Evolutionary conservation across 2,329 filamentous ascomycete genomes (phyloP), one percentile per base, ranked within the genome.

Genomic region (Leptosphaerulina australis): DNA sequence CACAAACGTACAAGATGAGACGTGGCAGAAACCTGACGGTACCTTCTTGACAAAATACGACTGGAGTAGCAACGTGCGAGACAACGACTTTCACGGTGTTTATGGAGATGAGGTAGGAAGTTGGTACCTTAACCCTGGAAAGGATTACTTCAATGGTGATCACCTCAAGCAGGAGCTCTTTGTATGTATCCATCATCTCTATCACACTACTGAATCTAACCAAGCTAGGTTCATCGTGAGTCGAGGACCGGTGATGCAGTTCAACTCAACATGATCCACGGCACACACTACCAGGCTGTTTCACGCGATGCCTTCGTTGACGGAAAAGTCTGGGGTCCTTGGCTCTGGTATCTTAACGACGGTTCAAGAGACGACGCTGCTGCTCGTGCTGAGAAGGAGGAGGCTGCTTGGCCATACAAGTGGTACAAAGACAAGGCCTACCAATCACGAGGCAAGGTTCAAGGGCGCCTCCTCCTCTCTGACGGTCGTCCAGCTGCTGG

Each of bases 241-340:
- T 78, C 74, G 3, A 56, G 68, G 5, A 80, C 78, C 0, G 79
- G 79, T 4, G 79, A 82, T 50, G 73, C 74, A 1, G 79, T 82
- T 2, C 77, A 81, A 52, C 67, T 82, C 28, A 82, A 82, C 61
- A 80, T 82, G 76, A 73, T 82, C 25, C 79, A 82, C 55, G 80
- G 79, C 25, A 81, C 79, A 0, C 69, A 72, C 36, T 72, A 62
- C 57, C 68, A 70, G 43, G 67, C 68, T 22, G 36, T 61, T 2
- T 64, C 66, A 0, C 63, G 59, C 18, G 69, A 71, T 41, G 48
- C 55, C 1, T 71, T 71, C 43, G 60, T 75, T 0, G 69, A 73
- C 21, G 67, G 66, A 21, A 73, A 72, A 41, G 56, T 65, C 20
- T 74, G 70, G 70, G 71, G 71, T 0, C 71, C 71, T 0, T 74